Conservation (phyloP, 352 stramenopile genomes). For the Lagenidium sp. region DNA sequence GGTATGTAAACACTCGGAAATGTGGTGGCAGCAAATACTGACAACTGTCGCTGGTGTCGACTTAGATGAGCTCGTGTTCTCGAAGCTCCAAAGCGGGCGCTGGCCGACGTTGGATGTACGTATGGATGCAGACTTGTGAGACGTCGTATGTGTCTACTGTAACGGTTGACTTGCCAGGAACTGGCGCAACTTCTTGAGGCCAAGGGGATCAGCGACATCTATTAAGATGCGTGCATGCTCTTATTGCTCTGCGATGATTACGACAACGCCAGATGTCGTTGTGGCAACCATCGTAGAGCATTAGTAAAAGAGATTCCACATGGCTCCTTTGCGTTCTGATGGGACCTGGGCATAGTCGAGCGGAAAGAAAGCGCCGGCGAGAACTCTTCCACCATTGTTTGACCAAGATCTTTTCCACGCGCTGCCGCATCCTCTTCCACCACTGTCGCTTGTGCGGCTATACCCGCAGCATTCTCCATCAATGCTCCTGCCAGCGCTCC, state of each 20-base stretch:
- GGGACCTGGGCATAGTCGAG: no score
- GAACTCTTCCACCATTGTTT: neutral
- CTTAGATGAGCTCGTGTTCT: slow-evolving; percentile 66
- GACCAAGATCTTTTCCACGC: no score
- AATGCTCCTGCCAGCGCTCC: neutral
- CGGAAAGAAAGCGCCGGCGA: neutral
- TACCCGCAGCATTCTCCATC: neutral
- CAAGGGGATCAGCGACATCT: slow-evolving; percentile 10
- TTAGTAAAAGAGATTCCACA: no score
- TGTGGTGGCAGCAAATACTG: neutral
- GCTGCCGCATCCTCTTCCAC: neutral
- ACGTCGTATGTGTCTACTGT: neutral
- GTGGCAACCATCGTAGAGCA: neutral
- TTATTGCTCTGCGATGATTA: neutral
- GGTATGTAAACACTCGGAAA: slow-evolving; percentile 14
- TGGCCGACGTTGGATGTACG: slow-evolving; percentile 65
- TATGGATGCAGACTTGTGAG: neutral
- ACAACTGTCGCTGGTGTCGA: neutral
- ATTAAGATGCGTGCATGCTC: slow-evolving; percentile 1
- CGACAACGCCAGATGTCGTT: neutral
- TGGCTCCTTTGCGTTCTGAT: no score
- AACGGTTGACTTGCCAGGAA: slow-evolving; percentile 3
- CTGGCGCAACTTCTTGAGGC: slow-evolving; percentile 11
- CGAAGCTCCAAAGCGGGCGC: slow-evolving; percentile 47
- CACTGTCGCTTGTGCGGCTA: neutral